Percentiles rank a stretch among this genome's conserved stretches.
phyloP scores from a whole-genome alignment of 1,284 basidiomycete genomes.

The Lentinula novae-zelandiae region DNA sequence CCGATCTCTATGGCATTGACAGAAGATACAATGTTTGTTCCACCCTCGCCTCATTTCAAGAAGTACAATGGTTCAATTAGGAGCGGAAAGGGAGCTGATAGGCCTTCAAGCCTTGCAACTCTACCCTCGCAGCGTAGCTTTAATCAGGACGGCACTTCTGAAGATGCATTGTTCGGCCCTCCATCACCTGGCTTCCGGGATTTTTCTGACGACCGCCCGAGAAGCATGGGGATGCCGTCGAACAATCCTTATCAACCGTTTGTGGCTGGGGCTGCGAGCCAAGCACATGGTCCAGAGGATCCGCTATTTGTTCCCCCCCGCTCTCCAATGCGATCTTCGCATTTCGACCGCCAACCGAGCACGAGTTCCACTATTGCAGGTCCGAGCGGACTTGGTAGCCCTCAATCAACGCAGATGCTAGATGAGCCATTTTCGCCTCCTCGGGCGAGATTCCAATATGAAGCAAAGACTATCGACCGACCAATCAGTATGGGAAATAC shows the following conservation, averaged over 20 bases:
- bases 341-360: background rate
- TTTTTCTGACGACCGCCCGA: conserved; percentile 33
- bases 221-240: conserved; percentile 17
- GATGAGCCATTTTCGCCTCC: conserved; percentile 6
- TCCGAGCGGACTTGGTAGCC: background rate
- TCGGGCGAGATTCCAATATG: conserved; percentile 5
- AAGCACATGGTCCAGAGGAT: conserved; percentile 2
- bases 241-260: conserved; percentile 8
- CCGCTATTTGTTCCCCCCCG: conserved; percentile 8
- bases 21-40: conserved; percentile 63
- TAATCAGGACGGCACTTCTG: conserved; percentile 13
- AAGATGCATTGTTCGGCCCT: conserved; percentile 19
- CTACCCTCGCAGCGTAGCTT: conserved; percentile 14
- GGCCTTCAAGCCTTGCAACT: conserved; percentile 22
- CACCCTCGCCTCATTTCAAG: conserved; percentile 62
- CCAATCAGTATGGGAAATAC: conserved; percentile 16
- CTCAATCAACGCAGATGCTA: background rate
- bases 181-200: conserved; percentile 16
- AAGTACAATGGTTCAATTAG: conserved; percentile 31
- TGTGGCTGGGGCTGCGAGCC: background rate
- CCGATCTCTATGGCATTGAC: conserved; percentile 75
- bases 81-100: conserved; percentile 14
- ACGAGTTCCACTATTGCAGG: background rate
- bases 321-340: conserved; percentile 1
- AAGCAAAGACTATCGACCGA: conserved; percentile 9